A percentile compares a stretch with the other conserved stretches of the same genome.
These are phyloP conservation scores for Rhizomucor pusillus DNA, from an alignment of 371 early-diverging fungal species.

Conservation along the genomic window DNA sequence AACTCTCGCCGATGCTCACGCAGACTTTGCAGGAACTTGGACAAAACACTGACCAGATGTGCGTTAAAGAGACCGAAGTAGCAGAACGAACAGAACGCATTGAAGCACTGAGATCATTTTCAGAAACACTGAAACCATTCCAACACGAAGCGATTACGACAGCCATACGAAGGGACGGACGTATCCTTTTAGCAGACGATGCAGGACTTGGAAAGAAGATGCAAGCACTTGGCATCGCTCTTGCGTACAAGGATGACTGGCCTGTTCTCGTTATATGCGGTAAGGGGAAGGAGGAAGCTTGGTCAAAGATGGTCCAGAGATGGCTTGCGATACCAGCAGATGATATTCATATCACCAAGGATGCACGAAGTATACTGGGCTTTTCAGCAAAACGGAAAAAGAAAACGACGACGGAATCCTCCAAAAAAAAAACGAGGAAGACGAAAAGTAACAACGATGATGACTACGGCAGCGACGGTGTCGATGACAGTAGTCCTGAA, in stretches of 20 bases:
- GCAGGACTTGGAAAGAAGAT: constrained; percentile 94
- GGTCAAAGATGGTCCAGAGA: constrained; percentile 25
- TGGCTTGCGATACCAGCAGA: constrained; percentile 39
- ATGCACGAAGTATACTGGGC: background rate
- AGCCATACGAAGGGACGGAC: constrained; percentile 44
- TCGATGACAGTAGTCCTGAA: background rate
- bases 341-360: constrained; percentile 27
- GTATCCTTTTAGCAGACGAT: constrained; percentile 90
- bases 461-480: too few species aligned
- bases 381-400: background rate
- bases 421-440: background rate
- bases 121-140: constrained; percentile 31
- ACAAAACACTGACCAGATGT: background rate
- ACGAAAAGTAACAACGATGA: too few species aligned
- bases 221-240: constrained; percentile 73
- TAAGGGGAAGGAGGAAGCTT: constrained; percentile 39
- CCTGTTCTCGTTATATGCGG: constrained; percentile 68
- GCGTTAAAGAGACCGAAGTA: constrained; percentile 12
- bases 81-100: constrained; percentile 17
- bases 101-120: constrained; percentile 9
- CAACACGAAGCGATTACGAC: constrained; percentile 52
- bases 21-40: constrained; percentile 2
- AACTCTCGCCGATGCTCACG: constrained; percentile 7
- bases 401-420: background rate
- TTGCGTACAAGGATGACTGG: constrained; percentile 53